Conservation (phyloP, 257 asterid species). For the Leptodermis oblonga region DNA sequence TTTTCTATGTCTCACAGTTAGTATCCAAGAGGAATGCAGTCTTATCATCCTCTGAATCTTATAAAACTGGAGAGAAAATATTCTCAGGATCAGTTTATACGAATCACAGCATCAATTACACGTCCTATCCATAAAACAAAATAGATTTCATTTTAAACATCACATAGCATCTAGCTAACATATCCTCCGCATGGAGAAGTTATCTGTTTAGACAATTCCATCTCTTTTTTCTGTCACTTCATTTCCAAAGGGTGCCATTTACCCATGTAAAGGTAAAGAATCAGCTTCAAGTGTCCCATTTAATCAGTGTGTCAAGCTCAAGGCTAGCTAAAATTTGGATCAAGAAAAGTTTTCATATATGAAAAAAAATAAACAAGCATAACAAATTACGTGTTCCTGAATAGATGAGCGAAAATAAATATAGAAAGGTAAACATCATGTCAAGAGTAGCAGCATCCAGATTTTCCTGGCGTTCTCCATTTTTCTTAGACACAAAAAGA, state of each 20-base stretch:
- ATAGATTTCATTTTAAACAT: not conserved
- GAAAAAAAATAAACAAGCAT: not conserved
- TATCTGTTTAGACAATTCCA: not conserved
- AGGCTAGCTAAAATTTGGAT: not conserved
- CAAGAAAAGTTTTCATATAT: not conserved
- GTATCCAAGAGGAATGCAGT: no score
- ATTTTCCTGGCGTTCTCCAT: not conserved
- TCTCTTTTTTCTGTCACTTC: not conserved
- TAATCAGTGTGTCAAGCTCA: not conserved
- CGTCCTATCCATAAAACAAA: not conserved
- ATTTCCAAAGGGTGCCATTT: not conserved
- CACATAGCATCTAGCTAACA: not conserved
- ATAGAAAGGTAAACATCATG: not conserved
- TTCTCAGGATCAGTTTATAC: not conserved
- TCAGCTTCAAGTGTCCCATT: not conserved
- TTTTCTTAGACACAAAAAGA: not conserved
- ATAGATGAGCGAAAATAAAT: no score
- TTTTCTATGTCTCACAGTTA: no score
- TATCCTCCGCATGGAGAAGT: not conserved
- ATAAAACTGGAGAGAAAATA: no score
- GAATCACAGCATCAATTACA: not conserved
- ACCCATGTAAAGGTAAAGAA: conserved; percentile 7
- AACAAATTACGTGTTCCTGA: not conserved
- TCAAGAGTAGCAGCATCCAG: not conserved
- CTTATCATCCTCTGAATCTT: no score